These are phyloP conservation scores for Beta macrorhiza DNA, from an alignment of 179 eudicot species.

Conservation along the genomic window DNA sequence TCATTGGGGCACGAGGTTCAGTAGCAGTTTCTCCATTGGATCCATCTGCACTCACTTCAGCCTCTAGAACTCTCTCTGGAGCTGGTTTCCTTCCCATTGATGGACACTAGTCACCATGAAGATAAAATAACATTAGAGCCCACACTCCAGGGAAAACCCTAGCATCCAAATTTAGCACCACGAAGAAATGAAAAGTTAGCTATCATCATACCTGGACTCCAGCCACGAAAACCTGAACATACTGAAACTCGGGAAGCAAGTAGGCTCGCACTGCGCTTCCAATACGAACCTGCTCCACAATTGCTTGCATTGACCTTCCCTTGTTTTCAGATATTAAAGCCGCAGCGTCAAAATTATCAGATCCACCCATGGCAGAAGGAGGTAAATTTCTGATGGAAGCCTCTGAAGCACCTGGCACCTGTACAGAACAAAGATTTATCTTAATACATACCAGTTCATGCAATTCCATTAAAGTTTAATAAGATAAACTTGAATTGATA, in stretches of 20 bases:
- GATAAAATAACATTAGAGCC: constrained; percentile 9
- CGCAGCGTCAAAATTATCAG: constrained; percentile 64
- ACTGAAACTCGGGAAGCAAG: constrained; percentile 91
- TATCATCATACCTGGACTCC: constrained; percentile 69
- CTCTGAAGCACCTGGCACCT: constrained; percentile 87
- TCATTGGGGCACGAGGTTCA: constrained; percentile 56
- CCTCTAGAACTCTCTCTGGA: constrained; percentile 40
- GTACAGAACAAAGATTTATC: constrained; percentile 15
- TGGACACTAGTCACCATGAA: constrained; percentile 53
- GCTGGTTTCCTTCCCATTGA: constrained; percentile 83
- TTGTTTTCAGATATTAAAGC: constrained; percentile 55
- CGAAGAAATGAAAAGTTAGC: background rate
- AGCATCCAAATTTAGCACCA: constrained; percentile 10
- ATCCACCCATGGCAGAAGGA: constrained; percentile 86
- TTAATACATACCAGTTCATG: background rate
- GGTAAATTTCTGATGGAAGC: constrained; percentile 78
- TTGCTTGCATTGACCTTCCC: constrained; percentile 76
- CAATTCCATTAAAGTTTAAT: background rate
- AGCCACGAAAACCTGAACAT: constrained; percentile 85
- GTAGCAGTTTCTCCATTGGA: constrained; percentile 63
- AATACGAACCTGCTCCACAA: constrained; percentile 96
- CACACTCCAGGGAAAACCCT: background rate
- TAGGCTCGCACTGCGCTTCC: constrained; percentile 91
- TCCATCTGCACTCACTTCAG: constrained; percentile 46
- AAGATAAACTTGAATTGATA: constrained; percentile 6